These are phyloP conservation scores for Moringa oleifera DNA, from an alignment of 345 rosid species.

Conservation along the genomic window DNA sequence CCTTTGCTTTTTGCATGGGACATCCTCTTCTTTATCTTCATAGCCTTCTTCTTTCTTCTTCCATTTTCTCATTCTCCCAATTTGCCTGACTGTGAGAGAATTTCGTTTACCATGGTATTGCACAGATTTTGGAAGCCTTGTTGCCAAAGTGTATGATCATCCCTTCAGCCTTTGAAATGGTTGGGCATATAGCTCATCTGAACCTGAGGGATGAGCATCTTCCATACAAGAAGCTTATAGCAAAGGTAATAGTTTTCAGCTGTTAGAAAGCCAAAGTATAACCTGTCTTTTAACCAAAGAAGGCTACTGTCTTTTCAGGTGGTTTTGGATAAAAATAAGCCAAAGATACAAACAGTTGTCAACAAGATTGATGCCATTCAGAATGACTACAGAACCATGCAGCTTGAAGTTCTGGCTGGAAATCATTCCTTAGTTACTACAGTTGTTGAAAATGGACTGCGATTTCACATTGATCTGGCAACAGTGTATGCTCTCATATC, in stretches of 20 bases:
- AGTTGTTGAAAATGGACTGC: slow-evolving; percentile 83
- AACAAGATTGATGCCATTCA: slow-evolving; percentile 72
- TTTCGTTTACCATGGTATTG: not conserved
- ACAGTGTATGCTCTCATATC: slow-evolving; percentile 50
- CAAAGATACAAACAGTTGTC: slow-evolving; percentile 88
- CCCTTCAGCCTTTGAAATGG: slow-evolving; percentile 90
- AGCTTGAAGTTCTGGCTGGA: slow-evolving; percentile 93
- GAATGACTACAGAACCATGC: slow-evolving; percentile 82
- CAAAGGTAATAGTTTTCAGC: slow-evolving; percentile 45
- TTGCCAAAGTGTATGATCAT: slow-evolving; percentile 62
- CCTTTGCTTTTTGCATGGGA: not conserved
- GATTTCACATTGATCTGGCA: slow-evolving; percentile 83
- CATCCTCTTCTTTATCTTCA: too few species aligned
- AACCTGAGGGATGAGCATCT: slow-evolving; percentile 75
- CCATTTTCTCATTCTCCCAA: not conserved
- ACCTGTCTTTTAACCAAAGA: slow-evolving; percentile 9
- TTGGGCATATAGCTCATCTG: slow-evolving; percentile 85
- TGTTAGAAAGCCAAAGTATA: slow-evolving; percentile 2
- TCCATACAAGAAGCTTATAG: slow-evolving; percentile 63
- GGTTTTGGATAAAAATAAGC: slow-evolving; percentile 81
- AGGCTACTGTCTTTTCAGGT: slow-evolving; percentile 40
- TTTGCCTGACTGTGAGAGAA: not conserved
- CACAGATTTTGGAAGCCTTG: slow-evolving; percentile 79
- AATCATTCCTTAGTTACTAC: slow-evolving; percentile 80
- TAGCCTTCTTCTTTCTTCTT: not conserved